phyloP scores from a whole-genome alignment of 106 monocot species.

The Dactylorhiza incarnata region DNA sequence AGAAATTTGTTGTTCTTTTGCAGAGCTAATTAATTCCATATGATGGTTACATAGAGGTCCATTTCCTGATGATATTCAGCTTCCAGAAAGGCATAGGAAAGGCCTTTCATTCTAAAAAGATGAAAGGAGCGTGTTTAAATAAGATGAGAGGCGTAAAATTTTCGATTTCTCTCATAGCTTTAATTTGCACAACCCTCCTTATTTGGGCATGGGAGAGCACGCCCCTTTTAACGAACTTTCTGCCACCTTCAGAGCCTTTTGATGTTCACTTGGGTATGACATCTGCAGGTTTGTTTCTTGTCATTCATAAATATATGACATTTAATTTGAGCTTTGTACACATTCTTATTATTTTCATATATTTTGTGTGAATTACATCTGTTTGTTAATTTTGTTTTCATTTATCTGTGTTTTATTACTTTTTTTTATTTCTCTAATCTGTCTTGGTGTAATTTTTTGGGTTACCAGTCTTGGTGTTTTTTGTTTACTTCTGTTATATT shows the following conservation, averaged over 20 bases:
- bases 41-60: neutral
- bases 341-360: neutral
- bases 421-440: neutral
- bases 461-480: neutral
- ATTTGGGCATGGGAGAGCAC: conserved; percentile 63
- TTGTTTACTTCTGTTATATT: conserved; percentile 1
- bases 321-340: neutral
- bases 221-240: conserved; percentile 26
- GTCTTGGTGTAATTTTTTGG: neutral
- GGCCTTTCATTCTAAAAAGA: neutral
- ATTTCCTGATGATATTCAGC: neutral
- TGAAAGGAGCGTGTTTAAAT: conserved; percentile 46
- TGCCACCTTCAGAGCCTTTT: conserved; percentile 26
- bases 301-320: neutral
- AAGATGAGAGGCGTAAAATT: conserved; percentile 42
- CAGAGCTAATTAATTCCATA: neutral
- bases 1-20: neutral
- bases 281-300: conserved; percentile 34
- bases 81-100: conserved; percentile 1
- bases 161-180: conserved; percentile 35
- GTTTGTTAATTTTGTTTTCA: no score
- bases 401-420: neutral
- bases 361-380: neutral
- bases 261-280: conserved; percentile 6
- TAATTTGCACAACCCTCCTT: conserved; percentile 44